Evolutionary conservation across 1,284 basidiomycete genomes (phyloP).

Genomic region (Heterobasidion irregulare): DNA sequence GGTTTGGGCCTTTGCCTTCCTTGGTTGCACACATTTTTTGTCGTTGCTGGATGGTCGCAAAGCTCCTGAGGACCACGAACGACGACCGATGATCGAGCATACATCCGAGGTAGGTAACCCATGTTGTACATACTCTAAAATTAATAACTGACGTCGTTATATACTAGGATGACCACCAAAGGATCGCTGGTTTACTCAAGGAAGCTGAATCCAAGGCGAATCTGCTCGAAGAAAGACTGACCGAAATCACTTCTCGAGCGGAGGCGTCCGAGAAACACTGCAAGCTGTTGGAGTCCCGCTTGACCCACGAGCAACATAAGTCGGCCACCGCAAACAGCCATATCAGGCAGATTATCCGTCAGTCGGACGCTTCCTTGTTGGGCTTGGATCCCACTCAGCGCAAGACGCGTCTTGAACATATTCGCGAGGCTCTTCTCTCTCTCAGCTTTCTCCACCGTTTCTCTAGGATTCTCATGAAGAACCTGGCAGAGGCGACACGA

Average conservation of each 20-base stretch:
- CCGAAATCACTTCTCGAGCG: background rate
- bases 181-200: background rate
- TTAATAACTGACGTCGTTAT: no score
- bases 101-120: no score
- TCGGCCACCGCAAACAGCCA: background rate
- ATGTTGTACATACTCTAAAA: no score
- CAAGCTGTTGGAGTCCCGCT: background rate
- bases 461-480: background rate
- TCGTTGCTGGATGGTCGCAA: no score
- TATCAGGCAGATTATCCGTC: background rate
- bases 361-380: background rate
- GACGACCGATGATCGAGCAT: no score
- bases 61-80: no score
- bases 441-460: background rate
- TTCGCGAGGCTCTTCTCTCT: background rate
- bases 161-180: no score
- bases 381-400: background rate
- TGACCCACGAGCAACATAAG: constrained; percentile 3
- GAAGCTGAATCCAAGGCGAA: background rate
- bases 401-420: background rate
- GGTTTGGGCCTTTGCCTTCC: no score
- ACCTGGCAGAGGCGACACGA: background rate
- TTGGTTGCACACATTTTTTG: no score
- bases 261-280: background rate
- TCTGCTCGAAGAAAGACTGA: background rate